Evolutionary conservation across 768 basidiomycete genomes (phyloP).

Genomic region (Multifurca ochricompacta): DNA sequence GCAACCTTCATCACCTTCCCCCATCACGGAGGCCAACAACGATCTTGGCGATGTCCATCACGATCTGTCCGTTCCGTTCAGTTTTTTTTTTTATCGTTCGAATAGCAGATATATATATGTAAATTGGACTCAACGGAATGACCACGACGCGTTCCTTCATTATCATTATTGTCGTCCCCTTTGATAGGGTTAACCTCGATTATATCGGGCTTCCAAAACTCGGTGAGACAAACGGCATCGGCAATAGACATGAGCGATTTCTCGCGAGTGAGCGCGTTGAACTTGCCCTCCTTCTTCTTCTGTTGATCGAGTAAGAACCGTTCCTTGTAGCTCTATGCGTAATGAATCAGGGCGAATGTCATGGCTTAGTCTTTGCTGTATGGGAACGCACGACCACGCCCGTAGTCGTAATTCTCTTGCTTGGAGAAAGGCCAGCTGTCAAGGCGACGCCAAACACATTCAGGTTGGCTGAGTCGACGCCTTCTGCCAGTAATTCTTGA

Average conservation of each 20-base stretch:
- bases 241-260: conserved; percentile 8
- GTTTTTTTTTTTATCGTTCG: no score
- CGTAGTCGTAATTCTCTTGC: conserved; percentile 5
- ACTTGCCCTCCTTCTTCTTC: not conserved
- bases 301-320: not conserved
- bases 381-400: not conserved
- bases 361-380: not conserved
- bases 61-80: conserved; percentile 3
- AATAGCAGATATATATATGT: no score
- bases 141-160: not conserved
- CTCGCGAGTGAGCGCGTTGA: not conserved
- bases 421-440: not conserved
- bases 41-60: conserved; percentile 1
- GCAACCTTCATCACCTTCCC: not conserved
- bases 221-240: conserved; percentile 2
- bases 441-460: not conserved
- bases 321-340: not conserved
- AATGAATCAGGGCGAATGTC: not conserved
- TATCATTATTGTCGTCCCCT: not conserved
- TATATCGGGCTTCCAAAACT: not conserved
- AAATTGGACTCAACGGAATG: conserved; percentile 8
- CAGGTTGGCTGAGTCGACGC: not conserved
- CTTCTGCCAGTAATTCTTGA: not conserved
- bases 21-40: not conserved
- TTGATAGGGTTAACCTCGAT: not conserved